Base-by-base conservation (phyloP, 2,329 filamentous ascomycete genomes). In the Amphichorda felina region DNA sequence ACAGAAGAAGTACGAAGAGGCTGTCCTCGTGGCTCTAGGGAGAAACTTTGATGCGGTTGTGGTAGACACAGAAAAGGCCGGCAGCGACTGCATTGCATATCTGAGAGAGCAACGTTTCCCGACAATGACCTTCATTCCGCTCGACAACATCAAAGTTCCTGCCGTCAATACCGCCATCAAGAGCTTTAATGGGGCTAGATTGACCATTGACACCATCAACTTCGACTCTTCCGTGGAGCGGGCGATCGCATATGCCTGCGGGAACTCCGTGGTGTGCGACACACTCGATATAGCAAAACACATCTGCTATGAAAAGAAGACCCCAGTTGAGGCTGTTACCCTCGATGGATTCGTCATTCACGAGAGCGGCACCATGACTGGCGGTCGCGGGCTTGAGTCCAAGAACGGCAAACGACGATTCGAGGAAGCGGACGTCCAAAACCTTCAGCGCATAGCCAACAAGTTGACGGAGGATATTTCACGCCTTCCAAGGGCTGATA, bases 141-240 rank as follows among this genome's bases (percentile, higher is more conserved):
- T 98, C 14, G 91, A 98, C 64, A 95, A 94, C 35, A 94, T 98
- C 55, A 93, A 96, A 51, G 88, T 95, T 52, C 88, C 85, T 54
- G 79, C 85, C 9, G 75, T 91, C 40, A 94, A 94, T 53, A 83
- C 86, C 5, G 88, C 85, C 40, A 68, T 98, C 44, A 95, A 95
- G 59, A 85, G 87, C 19, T 81, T 94, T 55, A 72, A 84, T 37
- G 82, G 84, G 27, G 85, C 83, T 57, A 78, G 89, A 7, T 72
- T 95, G 39, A 93, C 89, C 0, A 94, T 98, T 43, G 91, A 98
- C 55, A 93, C 87, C 0, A 89, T 98, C 47, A 87, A 94, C 50
- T 98, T 91, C 50, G 91, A 96, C 48, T 72, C 81, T 3, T 75
- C 81, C 2, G 73, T 94, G 34, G 86, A 95, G 53, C 81, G 91